Conservation (phyloP, 169 alveolate species). For the Plasmodium ovale region DNA sequence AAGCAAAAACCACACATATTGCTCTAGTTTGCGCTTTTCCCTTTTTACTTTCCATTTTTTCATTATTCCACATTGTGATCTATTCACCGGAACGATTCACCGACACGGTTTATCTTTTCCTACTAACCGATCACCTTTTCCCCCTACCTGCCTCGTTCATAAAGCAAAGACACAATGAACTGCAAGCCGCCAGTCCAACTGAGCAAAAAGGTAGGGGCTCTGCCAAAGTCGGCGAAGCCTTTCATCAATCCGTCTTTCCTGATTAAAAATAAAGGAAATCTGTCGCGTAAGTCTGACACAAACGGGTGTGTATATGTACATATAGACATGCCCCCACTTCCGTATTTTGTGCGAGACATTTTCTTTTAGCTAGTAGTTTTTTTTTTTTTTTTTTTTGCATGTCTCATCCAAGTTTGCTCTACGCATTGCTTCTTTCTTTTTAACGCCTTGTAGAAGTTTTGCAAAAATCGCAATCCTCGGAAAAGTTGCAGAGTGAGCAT, state of each 20-base stretch:
- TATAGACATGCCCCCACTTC: too few species aligned
- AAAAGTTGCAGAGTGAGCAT: neutral
- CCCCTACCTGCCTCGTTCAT: too few species aligned
- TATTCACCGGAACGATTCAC: neutral
- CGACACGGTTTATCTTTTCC: too few species aligned
- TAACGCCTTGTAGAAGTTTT: neutral
- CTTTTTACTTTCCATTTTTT: neutral
- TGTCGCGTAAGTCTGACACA: constrained; percentile 12
- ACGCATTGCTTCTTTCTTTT: neutral
- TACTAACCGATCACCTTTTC: too few species aligned
- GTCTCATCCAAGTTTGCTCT: neutral
- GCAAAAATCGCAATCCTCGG: neutral
- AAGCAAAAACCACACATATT: neutral
- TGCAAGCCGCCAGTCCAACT: constrained; percentile 17
- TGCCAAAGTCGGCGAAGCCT: constrained; percentile 22
- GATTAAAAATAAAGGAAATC: constrained; percentile 39
- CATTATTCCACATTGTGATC: neutral
- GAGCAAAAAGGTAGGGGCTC: constrained; percentile 12
- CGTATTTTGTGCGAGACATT: too few species aligned
- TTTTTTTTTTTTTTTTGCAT: too few species aligned
- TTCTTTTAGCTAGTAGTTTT: too few species aligned
- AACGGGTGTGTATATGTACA: neutral
- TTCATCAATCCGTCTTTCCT: constrained; percentile 6
- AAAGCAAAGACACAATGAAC: constrained; percentile 44
- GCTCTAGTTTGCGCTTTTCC: neutral